A percentile compares a stretch with the other conserved stretches of the same genome.
phyloP scores from a whole-genome alignment of 768 basidiomycete species.

The Sarcomyxa edulis region DNA sequence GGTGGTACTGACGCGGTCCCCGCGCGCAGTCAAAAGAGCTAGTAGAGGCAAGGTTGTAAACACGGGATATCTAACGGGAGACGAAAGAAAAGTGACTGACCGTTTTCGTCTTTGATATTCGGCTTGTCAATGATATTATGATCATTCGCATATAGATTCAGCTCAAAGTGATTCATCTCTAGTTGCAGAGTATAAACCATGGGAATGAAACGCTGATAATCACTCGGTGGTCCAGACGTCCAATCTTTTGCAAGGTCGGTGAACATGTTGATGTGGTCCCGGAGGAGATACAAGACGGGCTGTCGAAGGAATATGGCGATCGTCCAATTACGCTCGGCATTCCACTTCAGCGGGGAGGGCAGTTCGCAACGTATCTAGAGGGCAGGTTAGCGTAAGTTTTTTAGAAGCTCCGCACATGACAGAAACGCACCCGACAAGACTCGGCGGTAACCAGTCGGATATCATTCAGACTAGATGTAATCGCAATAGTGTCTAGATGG shows the following conservation, averaged over 20 bases:
- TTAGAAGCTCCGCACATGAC: no score
- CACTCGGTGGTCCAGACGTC: slow-evolving; percentile 74
- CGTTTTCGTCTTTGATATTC: slow-evolving; percentile 75
- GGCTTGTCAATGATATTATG: slow-evolving; percentile 96
- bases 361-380: slow-evolving; percentile 63
- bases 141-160: slow-evolving; percentile 88
- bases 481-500: slow-evolving; percentile 70
- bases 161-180: slow-evolving; percentile 66
- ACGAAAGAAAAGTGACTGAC: slow-evolving; percentile 32
- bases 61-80: background rate
- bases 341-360: slow-evolving; percentile 81
- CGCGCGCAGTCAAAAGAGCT: slow-evolving; percentile 74
- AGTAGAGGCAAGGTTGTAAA: slow-evolving; percentile 1
- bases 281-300: slow-evolving; percentile 72
- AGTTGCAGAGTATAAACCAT: slow-evolving; percentile 70
- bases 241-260: slow-evolving; percentile 92
- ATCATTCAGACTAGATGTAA: slow-evolving; percentile 87
- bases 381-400: no score
- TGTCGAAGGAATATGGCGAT: slow-evolving; percentile 68
- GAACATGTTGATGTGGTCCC: slow-evolving; percentile 94
- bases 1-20: slow-evolving; percentile 44
- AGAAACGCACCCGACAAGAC: slow-evolving; percentile 74
- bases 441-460: slow-evolving; percentile 73
- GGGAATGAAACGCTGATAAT: slow-evolving; percentile 81
- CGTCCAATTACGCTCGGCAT: slow-evolving; percentile 73